These are phyloP conservation scores for Malassezia japonica DNA, from an alignment of 1,284 basidiomycete species.

Conservation along the genomic window DNA sequence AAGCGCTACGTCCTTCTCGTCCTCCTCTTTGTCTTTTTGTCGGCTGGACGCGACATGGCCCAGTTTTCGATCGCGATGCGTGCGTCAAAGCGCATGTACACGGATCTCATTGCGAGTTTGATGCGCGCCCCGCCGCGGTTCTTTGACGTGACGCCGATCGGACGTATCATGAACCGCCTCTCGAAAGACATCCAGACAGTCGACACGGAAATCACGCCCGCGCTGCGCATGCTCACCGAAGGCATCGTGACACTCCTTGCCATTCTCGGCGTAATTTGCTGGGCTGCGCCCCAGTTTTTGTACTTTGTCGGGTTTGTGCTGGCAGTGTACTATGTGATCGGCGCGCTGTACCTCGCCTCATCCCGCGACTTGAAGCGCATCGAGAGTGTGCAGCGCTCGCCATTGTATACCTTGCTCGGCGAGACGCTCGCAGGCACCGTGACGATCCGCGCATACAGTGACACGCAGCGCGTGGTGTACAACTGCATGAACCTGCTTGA, in stretches of 20 bases:
- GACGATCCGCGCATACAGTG: constrained; percentile 74
- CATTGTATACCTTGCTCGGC: constrained; percentile 26
- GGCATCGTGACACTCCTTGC: constrained; percentile 19
- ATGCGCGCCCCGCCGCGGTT: constrained; percentile 61
- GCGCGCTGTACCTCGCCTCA: constrained; percentile 24
- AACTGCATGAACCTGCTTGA: constrained; percentile 42
- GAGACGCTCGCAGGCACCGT: constrained; percentile 66
- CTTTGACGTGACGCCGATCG: constrained; percentile 44
- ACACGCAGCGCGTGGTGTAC: constrained; percentile 59
- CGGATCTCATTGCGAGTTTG: constrained; percentile 64
- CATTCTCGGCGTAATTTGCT: constrained; percentile 36
- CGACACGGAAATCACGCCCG: constrained; percentile 41
- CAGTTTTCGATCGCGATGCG: constrained; percentile 35
- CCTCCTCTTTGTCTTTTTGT: constrained; percentile 29
- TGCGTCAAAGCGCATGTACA: constrained; percentile 37
- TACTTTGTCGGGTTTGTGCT: constrained; percentile 17
- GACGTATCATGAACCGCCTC: constrained; percentile 47
- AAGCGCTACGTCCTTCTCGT: constrained; percentile 31
- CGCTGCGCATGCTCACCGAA: constrained; percentile 18
- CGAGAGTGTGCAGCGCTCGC: constrained; percentile 26
- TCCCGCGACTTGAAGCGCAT: constrained; percentile 26
- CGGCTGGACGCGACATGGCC: constrained; percentile 30
- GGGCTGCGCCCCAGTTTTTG: constrained; percentile 24
- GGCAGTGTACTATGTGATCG: constrained; percentile 20
- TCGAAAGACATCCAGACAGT: constrained; percentile 46